A percentile compares a stretch with the other conserved stretches of the same genome.
phyloP scores from a whole-genome alignment of 306 rosid species.

The Canavalia ensiformis region DNA sequence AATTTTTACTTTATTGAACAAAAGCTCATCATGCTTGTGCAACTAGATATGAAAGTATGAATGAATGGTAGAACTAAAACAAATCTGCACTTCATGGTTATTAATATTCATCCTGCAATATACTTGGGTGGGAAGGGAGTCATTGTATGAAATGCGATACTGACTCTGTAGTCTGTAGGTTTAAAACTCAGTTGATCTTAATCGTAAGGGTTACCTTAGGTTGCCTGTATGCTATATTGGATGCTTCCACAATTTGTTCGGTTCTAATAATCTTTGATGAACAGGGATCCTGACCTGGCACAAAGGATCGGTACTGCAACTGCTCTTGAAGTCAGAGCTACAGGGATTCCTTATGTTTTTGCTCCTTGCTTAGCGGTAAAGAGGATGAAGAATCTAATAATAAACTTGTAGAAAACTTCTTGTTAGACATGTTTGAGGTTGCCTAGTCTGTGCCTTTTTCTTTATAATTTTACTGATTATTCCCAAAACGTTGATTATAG shows the following conservation, averaged over 20 bases:
- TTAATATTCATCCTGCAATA: constrained; percentile 29
- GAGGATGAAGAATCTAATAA: constrained; percentile 22
- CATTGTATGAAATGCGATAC: background rate
- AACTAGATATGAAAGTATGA: background rate
- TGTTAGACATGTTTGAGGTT: constrained; percentile 29
- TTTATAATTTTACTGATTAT: constrained; percentile 40
- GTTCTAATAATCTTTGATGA: constrained; percentile 44
- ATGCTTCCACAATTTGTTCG: constrained; percentile 37
- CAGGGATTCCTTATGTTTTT: constrained; percentile 89
- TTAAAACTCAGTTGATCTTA: constrained; percentile 11
- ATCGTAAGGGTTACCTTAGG: background rate
- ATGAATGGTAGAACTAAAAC: constrained; percentile 8
- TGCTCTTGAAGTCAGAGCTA: constrained; percentile 94
- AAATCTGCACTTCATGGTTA: background rate
- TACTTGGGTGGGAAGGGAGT: constrained; percentile 9
- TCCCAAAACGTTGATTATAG: constrained; percentile 57
- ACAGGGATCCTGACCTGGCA: constrained; percentile 77
- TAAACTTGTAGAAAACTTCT: constrained; percentile 32
- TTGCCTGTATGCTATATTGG: constrained; percentile 15
- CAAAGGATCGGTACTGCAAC: constrained; percentile 89
- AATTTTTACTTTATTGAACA: background rate
- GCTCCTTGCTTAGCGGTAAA: constrained; percentile 98
- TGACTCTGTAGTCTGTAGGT: constrained; percentile 10
- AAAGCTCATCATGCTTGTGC: constrained; percentile 18
- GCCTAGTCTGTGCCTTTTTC: constrained; percentile 27